Conservation (phyloP, 768 basidiomycete species). For the Kwoniella newhampshirensis region DNA sequence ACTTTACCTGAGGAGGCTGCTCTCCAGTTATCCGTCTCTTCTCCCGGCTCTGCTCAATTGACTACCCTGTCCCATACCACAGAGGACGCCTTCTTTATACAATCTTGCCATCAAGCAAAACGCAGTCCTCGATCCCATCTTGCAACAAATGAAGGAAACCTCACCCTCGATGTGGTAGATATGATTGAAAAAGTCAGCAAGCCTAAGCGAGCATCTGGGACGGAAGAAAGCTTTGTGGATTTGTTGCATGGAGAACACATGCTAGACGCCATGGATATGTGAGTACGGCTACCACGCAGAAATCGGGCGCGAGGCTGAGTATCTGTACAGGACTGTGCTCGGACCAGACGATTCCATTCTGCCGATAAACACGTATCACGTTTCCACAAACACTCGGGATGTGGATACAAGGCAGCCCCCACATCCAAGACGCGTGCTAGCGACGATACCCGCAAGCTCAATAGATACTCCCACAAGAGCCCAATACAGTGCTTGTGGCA, state of each 20-base stretch:
- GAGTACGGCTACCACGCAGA: constrained; percentile 14
- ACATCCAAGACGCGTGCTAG: no score
- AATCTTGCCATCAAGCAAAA: no score
- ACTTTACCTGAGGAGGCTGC: constrained; percentile 3
- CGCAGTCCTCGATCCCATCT: no score
- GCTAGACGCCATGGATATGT: constrained; percentile 32
- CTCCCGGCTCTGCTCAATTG: background rate
- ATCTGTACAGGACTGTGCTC: constrained; percentile 10
- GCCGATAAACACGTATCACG: background rate
- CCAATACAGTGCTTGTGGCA: no score
- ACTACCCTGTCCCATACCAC: no score
- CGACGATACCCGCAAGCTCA: no score
- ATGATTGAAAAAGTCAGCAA: constrained; percentile 36
- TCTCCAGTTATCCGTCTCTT: constrained; percentile 10
- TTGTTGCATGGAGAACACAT: constrained; percentile 26
- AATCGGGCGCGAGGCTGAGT: background rate
- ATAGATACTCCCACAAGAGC: background rate
- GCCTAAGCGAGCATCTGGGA: constrained; percentile 32
- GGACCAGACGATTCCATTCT: constrained; percentile 26
- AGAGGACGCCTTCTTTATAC: no score
- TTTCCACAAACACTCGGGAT: background rate
- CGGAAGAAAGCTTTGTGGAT: constrained; percentile 46
- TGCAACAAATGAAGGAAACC: no score
- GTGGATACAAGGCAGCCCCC: no score
- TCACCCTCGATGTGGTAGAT: constrained; percentile 36